phyloP scores from a whole-genome alignment of 2,329 filamentous ascomycete species.

The Colletotrichum acutatum region DNA sequence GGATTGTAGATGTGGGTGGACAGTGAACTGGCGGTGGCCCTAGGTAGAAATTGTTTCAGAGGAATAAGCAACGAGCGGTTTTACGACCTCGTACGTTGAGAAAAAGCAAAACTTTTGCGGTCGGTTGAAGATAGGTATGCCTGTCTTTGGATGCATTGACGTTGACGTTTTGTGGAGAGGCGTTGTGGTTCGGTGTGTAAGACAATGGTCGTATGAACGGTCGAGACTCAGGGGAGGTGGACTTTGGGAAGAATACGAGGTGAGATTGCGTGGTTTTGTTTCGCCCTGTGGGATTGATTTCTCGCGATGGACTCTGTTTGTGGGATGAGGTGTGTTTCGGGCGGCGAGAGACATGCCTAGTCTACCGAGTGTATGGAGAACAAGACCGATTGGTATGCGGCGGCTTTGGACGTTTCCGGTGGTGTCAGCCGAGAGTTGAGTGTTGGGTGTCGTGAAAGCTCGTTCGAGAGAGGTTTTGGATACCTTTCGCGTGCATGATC shows the following conservation, averaged over 20 bases:
- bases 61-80: not conserved
- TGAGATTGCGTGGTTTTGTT: not conserved
- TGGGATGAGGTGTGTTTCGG: not conserved
- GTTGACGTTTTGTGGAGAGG: not conserved
- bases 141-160: conserved; percentile 10
- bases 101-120: not conserved
- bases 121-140: not conserved
- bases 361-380: not conserved
- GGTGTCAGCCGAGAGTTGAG: not conserved
- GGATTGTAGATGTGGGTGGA: not conserved
- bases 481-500: not conserved
- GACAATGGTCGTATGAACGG: not conserved
- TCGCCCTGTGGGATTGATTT: not conserved
- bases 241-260: not conserved
- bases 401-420: not conserved
- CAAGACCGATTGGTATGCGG: not conserved
- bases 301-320: not conserved
- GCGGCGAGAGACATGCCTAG: not conserved
- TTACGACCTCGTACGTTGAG: not conserved
- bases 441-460: not conserved
- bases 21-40: too few relatives aligned
- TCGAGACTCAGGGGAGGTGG: not conserved
- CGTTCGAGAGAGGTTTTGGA: not conserved
- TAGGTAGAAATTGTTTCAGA: too few relatives aligned
- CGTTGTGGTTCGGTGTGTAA: not conserved